These are phyloP conservation scores for Nothophoma quercina DNA, from an alignment of 2,329 filamentous ascomycete genomes.

Conservation along the genomic window DNA sequence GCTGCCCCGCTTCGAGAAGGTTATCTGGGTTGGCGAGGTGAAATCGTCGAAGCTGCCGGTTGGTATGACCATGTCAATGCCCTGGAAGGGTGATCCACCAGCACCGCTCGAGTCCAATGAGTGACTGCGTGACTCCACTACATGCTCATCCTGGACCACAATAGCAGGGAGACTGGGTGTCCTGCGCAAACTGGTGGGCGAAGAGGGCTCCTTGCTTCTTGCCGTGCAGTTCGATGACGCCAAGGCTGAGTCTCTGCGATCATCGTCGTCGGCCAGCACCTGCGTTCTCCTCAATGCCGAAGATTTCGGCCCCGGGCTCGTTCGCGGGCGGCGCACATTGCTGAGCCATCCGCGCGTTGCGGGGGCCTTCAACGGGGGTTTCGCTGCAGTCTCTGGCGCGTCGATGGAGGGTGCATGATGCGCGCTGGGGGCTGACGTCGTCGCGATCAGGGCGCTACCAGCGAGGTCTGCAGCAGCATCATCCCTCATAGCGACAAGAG, in stretches of 20 bases:
- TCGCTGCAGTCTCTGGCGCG: conserved; percentile 22
- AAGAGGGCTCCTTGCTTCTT: conserved; percentile 41
- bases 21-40: conserved; percentile 58
- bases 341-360: conserved; percentile 48
- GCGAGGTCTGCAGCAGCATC: conserved; percentile 34
- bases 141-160: conserved; percentile 52
- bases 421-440: conserved; percentile 17
- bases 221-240: conserved; percentile 46
- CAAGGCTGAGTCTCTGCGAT: conserved; percentile 51
- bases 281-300: conserved; percentile 40
- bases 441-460: conserved; percentile 27
- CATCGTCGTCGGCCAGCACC: conserved; percentile 42
- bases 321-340: conserved; percentile 47
- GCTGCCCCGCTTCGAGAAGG: conserved; percentile 68
- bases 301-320: conserved; percentile 46
- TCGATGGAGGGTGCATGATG: conserved; percentile 2
- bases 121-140: conserved; percentile 19
- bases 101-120: conserved; percentile 21
- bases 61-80: conserved; percentile 64
- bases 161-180: conserved; percentile 56
- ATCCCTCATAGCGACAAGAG: conserved; percentile 42
- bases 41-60: conserved; percentile 62
- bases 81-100: conserved; percentile 50
- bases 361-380: conserved; percentile 26
- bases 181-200: conserved; percentile 43